Evolutionary conservation across 2,329 filamentous ascomycete genomes (phyloP).

Genomic region (Aspergillus japonicus): DNA sequence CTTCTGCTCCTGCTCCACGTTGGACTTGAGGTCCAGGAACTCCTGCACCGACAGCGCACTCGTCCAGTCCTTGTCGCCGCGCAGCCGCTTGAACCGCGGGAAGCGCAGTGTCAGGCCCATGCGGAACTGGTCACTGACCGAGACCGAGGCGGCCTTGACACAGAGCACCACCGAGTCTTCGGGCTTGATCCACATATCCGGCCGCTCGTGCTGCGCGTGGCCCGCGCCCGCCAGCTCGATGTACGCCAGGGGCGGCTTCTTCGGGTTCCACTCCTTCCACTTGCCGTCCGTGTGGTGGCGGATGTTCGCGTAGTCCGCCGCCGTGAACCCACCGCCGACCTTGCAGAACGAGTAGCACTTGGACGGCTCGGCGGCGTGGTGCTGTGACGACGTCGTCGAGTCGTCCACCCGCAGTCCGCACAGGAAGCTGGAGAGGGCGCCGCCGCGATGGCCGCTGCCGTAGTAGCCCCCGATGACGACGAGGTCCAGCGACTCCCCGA

Average conservation of each 20-base stretch:
- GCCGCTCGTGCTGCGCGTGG: conserved; percentile 70
- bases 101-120: conserved; percentile 79
- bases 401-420: conserved; percentile 79
- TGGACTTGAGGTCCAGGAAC: conserved; percentile 69
- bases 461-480: conserved; percentile 90
- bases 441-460: conserved; percentile 81
- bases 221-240: conserved; percentile 75
- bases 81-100: conserved; percentile 78
- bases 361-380: conserved; percentile 56
- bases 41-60: conserved; percentile 74
- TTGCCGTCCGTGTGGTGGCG: conserved; percentile 84
- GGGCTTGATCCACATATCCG: conserved; percentile 91
- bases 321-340: conserved; percentile 89
- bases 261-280: conserved; percentile 81
- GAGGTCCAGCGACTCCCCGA: conserved; percentile 89
- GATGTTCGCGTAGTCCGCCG: conserved; percentile 80
- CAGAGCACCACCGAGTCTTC: conserved; percentile 82
- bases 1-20: conserved; percentile 67
- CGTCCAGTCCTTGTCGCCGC: conserved; percentile 82
- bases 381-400: conserved; percentile 54
- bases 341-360: conserved; percentile 96
- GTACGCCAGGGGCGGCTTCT: conserved; percentile 71
- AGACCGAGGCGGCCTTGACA: conserved; percentile 82
- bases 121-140: conserved; percentile 73
- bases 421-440: conserved; percentile 79